Conservation (phyloP, 306 rosid genomes). For the Urtica urens region DNA sequence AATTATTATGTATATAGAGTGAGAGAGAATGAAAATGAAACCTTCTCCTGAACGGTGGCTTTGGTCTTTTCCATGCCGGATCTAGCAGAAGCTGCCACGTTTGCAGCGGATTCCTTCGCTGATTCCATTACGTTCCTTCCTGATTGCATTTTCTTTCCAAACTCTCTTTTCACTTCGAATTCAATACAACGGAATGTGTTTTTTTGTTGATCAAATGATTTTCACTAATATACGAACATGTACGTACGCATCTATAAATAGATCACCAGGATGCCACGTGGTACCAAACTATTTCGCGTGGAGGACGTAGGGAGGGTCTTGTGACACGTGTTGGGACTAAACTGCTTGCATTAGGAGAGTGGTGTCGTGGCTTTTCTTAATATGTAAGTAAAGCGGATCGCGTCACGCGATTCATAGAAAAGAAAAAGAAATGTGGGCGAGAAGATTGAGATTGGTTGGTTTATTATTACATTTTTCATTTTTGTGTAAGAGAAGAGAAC, state of each 20-base stretch:
- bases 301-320: not conserved
- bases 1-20: too few relatives aligned
- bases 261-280: not conserved
- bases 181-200: not conserved
- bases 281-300: too few relatives aligned
- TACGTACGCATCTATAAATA: too few relatives aligned
- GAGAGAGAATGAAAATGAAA: not conserved
- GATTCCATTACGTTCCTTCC: conserved; percentile 40
- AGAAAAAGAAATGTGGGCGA: too few relatives aligned
- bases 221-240: too few relatives aligned
- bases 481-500: too few relatives aligned
- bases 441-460: too few relatives aligned
- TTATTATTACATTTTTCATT: too few relatives aligned
- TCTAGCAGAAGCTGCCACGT: conserved; percentile 64
- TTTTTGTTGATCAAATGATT: not conserved
- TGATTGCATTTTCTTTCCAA: conserved; percentile 35
- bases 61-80: conserved; percentile 73
- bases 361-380: not conserved
- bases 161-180: not conserved
- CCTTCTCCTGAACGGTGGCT: conserved; percentile 70
- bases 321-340: not conserved
- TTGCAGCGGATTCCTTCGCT: conserved; percentile 52
- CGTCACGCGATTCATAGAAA: not conserved
- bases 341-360: too few relatives aligned
- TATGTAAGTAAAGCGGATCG: not conserved